These are phyloP conservation scores for Pleurozium schreberi DNA, from an alignment of 225 moss, liverwort and hornwort species.

Conservation along the genomic window DNA sequence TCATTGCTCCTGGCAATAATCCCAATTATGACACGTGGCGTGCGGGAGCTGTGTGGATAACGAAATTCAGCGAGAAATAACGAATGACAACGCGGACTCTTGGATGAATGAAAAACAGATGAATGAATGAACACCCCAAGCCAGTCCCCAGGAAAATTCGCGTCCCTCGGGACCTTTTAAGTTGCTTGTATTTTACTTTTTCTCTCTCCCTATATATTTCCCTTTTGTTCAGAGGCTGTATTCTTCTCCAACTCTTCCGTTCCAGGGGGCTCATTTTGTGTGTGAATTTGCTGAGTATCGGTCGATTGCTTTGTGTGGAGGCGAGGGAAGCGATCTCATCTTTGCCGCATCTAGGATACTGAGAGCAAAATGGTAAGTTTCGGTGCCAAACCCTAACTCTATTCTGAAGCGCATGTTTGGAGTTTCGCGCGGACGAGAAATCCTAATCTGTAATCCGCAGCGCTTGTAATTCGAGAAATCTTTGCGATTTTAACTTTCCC, in stretches of 20 bases:
- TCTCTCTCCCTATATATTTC: neutral
- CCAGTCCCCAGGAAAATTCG: neutral
- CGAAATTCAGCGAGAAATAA: neutral
- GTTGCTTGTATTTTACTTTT: neutral
- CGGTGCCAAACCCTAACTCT: neutral
- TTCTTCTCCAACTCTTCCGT: neutral
- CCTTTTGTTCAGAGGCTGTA: neutral
- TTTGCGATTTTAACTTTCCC: neutral
- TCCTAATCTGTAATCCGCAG: neutral
- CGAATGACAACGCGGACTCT: neutral
- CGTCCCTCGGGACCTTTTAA: neutral
- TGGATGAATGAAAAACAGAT: neutral
- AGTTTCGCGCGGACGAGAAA: neutral
- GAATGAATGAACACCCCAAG: neutral
- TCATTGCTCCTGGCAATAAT: neutral
- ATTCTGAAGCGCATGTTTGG: neutral
- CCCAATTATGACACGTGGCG: neutral
- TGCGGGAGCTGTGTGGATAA: neutral
- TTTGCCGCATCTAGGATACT: neutral
- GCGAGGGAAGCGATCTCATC: neutral
- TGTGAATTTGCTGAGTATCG: neutral
- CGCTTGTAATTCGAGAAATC: neutral
- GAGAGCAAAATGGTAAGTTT: conserved; percentile 11
- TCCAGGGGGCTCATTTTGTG: neutral
- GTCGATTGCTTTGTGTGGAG: neutral